A percentile compares a stretch with the other conserved stretches of the same genome.
phyloP scores from a whole-genome alignment of 164 flowering plant genomes.

The Saururus chinensis region DNA sequence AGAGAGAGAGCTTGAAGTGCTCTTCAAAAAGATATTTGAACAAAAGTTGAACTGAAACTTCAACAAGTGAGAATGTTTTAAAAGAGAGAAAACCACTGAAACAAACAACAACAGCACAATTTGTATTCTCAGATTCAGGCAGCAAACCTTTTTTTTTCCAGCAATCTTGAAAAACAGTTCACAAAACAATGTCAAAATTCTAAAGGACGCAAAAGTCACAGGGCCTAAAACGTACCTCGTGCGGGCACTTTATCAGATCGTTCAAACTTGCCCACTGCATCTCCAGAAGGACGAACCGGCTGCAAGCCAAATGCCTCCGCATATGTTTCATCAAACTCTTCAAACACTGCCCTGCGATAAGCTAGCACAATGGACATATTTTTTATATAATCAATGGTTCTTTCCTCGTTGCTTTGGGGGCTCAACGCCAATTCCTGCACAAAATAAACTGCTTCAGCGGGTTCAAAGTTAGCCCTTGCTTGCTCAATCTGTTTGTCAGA shows the following conservation, averaged over 20 bases:
- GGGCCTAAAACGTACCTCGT: conserved; percentile 35
- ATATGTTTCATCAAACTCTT: conserved; percentile 92
- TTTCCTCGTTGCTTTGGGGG: conserved; percentile 27
- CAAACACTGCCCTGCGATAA: conserved; percentile 66
- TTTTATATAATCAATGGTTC: conserved; percentile 34
- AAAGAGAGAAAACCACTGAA: not conserved
- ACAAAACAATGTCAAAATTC: too few species aligned
- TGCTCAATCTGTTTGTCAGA: conserved; percentile 49
- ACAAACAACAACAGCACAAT: not conserved
- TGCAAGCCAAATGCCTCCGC: conserved; percentile 81
- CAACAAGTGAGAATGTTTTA: not conserved
- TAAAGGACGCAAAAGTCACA: not conserved
- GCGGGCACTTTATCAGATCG: conserved; percentile 27
- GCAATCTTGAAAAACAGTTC: too few species aligned
- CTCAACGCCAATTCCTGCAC: conserved; percentile 45
- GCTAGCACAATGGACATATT: conserved; percentile 46
- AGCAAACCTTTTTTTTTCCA: too few species aligned
- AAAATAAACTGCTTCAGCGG: conserved; percentile 43
- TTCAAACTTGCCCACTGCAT: conserved; percentile 9
- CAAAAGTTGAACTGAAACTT: not conserved
- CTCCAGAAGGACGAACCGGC: conserved; percentile 29
- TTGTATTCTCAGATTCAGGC: too few species aligned
- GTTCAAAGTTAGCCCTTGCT: conserved; percentile 54
- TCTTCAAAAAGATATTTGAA: not conserved
- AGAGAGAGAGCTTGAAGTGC: too few species aligned